Percentiles rank a stretch among this genome's conserved stretches.
These are phyloP conservation scores for Aspergillus sp. DNA, from an alignment of 2,329 filamentous ascomycete species.

Conservation along the genomic window DNA sequence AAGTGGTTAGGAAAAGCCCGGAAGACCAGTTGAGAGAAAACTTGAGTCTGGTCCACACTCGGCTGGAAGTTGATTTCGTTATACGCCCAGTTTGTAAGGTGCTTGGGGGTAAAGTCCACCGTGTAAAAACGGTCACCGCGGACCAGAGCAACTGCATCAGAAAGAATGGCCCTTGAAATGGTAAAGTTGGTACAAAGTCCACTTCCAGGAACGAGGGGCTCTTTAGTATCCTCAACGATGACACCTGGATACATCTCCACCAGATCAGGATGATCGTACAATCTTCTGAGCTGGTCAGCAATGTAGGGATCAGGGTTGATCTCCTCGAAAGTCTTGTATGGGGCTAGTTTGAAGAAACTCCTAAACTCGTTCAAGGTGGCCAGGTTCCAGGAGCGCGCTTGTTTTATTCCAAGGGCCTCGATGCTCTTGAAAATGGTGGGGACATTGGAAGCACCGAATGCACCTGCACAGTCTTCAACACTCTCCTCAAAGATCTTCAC, in stretches of 20 bases:
- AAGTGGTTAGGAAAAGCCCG: conserved; percentile 48
- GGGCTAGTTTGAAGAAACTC: conserved; percentile 48
- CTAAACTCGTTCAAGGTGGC: conserved; percentile 56
- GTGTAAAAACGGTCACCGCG: conserved; percentile 46
- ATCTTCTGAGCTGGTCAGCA: conserved; percentile 37
- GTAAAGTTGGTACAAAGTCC: conserved; percentile 48
- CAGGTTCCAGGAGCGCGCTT: conserved; percentile 58
- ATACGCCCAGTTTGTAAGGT: conserved; percentile 44
- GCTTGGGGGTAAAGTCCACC: conserved; percentile 40
- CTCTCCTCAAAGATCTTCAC: conserved; percentile 51
- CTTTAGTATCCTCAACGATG: conserved; percentile 53
- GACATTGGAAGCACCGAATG: conserved; percentile 57
- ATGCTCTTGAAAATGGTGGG: conserved; percentile 55
- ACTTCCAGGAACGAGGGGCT: conserved; percentile 43
- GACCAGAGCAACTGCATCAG: conserved; percentile 44
- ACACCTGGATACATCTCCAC: conserved; percentile 57
- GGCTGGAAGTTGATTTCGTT: conserved; percentile 39
- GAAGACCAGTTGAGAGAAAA: conserved; percentile 50
- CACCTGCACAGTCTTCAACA: conserved; percentile 58
- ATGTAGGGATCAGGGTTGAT: conserved; percentile 49
- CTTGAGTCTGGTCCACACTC: conserved; percentile 44
- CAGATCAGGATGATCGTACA: conserved; percentile 50
- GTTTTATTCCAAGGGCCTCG: conserved; percentile 60
- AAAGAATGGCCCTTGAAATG: conserved; percentile 39
- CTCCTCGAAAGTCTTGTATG: conserved; percentile 47